phyloP scores from a whole-genome alignment of 495 filamentous ascomycete genomes.

The Penicillium malachiteum region DNA sequence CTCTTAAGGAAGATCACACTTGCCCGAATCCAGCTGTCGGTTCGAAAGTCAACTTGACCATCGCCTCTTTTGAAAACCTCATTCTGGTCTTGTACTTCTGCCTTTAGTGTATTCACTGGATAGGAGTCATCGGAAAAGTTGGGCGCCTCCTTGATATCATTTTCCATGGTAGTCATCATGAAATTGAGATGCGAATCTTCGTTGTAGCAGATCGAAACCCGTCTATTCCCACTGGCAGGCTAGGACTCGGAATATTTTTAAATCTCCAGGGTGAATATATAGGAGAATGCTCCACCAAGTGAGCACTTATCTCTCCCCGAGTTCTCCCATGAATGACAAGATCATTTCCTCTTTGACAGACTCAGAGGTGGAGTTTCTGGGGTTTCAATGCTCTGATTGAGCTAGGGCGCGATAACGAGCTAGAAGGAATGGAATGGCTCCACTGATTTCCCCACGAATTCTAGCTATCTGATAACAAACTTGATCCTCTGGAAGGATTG shows the following conservation, averaged over 20 bases:
- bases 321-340: slow-evolving; percentile 4
- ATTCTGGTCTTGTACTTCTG: slow-evolving; percentile 25
- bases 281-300: not conserved
- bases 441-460: slow-evolving; percentile 18
- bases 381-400: not conserved
- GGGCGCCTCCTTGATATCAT: slow-evolving; percentile 23
- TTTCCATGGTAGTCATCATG: slow-evolving; percentile 11
- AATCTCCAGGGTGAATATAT: slow-evolving; percentile 8
- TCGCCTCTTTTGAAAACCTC: slow-evolving; percentile 55
- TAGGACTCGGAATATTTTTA: no score
- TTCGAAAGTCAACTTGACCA: slow-evolving; percentile 55
- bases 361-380: slow-evolving; percentile 1
- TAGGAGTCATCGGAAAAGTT: slow-evolving; percentile 4
- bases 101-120: slow-evolving; percentile 9
- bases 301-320: slow-evolving; percentile 13
- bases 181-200: not conserved
- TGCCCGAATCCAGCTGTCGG: slow-evolving; percentile 55
- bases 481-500: not conserved
- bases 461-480: slow-evolving; percentile 16
- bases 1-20: slow-evolving; percentile 58
- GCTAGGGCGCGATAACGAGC: slow-evolving; percentile 6
- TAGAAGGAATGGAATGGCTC: slow-evolving; percentile 5
- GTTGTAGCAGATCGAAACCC: no score
- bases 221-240: no score
- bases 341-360: slow-evolving; percentile 3